Conservation (phyloP, 2,329 filamentous ascomycete genomes). For the Decorospora gaudefroyi region DNA sequence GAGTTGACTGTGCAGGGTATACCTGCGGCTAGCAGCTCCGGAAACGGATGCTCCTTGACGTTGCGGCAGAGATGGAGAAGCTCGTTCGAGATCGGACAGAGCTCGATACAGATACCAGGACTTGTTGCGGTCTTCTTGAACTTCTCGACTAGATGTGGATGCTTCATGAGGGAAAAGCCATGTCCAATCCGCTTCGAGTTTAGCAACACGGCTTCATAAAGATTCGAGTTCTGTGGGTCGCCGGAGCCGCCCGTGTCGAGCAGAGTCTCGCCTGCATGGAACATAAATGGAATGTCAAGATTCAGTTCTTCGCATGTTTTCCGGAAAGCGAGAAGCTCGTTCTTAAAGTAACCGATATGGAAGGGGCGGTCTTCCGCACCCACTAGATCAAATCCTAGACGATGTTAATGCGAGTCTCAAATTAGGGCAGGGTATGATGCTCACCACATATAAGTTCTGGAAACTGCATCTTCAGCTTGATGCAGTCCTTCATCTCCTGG, state of each 20-base stretch:
- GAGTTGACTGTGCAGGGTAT: constrained; percentile 75
- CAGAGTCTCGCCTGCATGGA: constrained; percentile 77
- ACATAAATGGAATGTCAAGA: constrained; percentile 70
- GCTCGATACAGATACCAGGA: constrained; percentile 66
- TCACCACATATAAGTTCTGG: constrained; percentile 66
- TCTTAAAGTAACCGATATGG: constrained; percentile 61
- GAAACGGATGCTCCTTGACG: constrained; percentile 68
- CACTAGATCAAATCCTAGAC: constrained; percentile 68
- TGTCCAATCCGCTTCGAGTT: constrained; percentile 73
- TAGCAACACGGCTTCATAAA: constrained; percentile 69
- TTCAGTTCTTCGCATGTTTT: constrained; percentile 54
- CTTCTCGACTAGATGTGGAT: constrained; percentile 64
- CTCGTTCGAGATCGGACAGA: constrained; percentile 79
- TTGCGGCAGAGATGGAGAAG: constrained; percentile 70
- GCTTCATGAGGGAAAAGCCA: constrained; percentile 70
- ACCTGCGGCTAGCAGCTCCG: constrained; percentile 70
- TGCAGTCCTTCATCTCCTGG: constrained; percentile 64
- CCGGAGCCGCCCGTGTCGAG: constrained; percentile 64
- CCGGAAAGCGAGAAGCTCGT: constrained; percentile 63
- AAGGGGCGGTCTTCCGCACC: constrained; percentile 68
- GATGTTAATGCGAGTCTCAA: constrained; percentile 11
- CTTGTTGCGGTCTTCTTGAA: constrained; percentile 53
- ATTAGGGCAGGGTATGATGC: constrained; percentile 16
- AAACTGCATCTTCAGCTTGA: constrained; percentile 62
- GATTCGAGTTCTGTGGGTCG: constrained; percentile 63